Evolutionary conservation across 2,329 filamentous ascomycete species (phyloP), one percentile per base, ranked within the genome.

Genomic region (Penicillium sp.): DNA sequence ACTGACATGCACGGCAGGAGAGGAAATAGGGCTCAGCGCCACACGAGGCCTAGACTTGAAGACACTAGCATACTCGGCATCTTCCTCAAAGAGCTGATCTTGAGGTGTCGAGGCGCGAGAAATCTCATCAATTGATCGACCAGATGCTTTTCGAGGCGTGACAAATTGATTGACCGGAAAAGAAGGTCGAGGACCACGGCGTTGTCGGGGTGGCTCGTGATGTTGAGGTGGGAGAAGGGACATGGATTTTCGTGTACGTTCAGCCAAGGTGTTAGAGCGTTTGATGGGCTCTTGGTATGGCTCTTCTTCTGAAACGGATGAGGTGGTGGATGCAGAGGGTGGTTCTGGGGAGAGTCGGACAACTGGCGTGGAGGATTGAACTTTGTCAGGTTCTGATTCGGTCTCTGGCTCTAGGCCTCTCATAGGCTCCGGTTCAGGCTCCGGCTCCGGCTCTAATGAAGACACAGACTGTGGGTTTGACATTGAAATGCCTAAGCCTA

Each of bases 11-110:
- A 75, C 71, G 36, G 67, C 67, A 5, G 74, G 74, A 0, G 74
- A 74, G 11, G 69, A 62, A 22, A 85, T 70, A 1, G 92, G 91
- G 69, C 91, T 96, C 10, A 84, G 83, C 59, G 87, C 87, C 61
- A 97, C 85, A 71, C 86, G 88, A 0, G 92, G 92, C 60, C 92
- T 76, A 59, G 89, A 92, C 74, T 87, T 90, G 70, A 97, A 97
- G 1, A 96, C 87, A 24, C 87, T 88, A 55, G 89, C 88, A 71
- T 91, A 89, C 56, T 95, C 90, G 4, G 82, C 79, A 60, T 90
- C 86, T 50, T 87, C 81, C 14, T 81, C 81, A 27, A 96, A 86
- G 39, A 96, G 74, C 59, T 87, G 83, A 66, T 93, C 88, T 0
- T 82, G 79, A 8, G 89, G 80, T 1, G 85, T 79, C 4, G 77